Conservation (phyloP, 2,329 filamentous ascomycete species). For the Aspergillus tamarii region DNA sequence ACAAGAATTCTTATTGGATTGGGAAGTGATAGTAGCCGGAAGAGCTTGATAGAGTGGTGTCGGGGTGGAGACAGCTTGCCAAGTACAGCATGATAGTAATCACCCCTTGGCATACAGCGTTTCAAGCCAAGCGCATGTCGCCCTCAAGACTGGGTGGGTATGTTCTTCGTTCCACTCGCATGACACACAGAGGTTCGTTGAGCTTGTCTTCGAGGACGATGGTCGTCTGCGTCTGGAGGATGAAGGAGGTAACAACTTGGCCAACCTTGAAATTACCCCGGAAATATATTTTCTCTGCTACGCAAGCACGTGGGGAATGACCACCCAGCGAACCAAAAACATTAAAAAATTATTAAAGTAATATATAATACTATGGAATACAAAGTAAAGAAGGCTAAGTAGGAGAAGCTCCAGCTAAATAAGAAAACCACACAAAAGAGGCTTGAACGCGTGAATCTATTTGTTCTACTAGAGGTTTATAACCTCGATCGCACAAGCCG, state of each 20-base stretch:
- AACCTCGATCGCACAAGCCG: not conserved
- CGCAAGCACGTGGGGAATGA: not conserved
- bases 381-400: too few relatives aligned
- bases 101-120: not conserved
- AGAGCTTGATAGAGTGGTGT: not conserved
- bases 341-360: not conserved
- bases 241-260: not conserved
- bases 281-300: not conserved
- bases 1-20: not conserved
- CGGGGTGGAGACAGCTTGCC: constrained; percentile 1
- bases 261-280: not conserved
- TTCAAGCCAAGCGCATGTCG: not conserved
- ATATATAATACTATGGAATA: too few relatives aligned
- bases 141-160: not conserved
- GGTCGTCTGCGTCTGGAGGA: not conserved
- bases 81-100: not conserved
- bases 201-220: not conserved
- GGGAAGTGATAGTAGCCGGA: not conserved
- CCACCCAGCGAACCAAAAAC: too few relatives aligned
- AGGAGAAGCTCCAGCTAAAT: not conserved
- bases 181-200: not conserved
- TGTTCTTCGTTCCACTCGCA: not conserved
- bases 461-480: not conserved
- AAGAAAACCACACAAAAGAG: not conserved
- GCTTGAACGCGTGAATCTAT: not conserved